These are phyloP conservation scores for Nitzschia sp. DNA, from an alignment of 108 stramenopile species.

Conservation along the genomic window DNA sequence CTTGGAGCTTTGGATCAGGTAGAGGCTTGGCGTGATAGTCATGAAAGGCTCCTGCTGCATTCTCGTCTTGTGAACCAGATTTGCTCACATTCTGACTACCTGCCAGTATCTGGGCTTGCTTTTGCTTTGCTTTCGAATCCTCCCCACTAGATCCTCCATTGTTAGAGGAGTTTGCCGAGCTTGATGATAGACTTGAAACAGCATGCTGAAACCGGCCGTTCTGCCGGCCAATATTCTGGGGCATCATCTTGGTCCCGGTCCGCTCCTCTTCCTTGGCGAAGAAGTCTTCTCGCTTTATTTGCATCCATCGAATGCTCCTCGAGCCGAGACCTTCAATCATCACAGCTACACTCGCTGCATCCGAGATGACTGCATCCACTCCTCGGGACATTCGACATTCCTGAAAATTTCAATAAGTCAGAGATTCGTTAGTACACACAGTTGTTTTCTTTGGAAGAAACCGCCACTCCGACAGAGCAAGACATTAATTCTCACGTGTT, in stretches of 20 bases:
- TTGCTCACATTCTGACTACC: slow-evolving; percentile 55
- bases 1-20: slow-evolving; percentile 60
- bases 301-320: slow-evolving; percentile 72
- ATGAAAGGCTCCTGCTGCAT: slow-evolving; percentile 61
- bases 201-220: slow-evolving; percentile 63
- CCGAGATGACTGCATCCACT: slow-evolving; percentile 72
- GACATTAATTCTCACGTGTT: slow-evolving; percentile 67
- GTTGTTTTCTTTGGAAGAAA: no score
- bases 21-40: slow-evolving; percentile 78
- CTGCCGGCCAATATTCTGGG: slow-evolving; percentile 51
- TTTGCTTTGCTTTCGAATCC: slow-evolving; percentile 29
- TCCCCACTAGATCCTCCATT: slow-evolving; percentile 53
- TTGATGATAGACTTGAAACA: slow-evolving; percentile 73
- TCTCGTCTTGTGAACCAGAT: slow-evolving; percentile 43
- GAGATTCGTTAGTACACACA: no score
- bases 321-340: slow-evolving; percentile 87
- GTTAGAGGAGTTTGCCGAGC: slow-evolving; percentile 64
- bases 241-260: slow-evolving; percentile 49
- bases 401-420: no score
- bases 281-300: slow-evolving; percentile 79
- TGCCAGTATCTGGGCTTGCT: slow-evolving; percentile 1
- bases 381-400: slow-evolving; percentile 83
- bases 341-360: slow-evolving; percentile 81
- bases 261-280: slow-evolving; percentile 34
- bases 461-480: no score